phyloP scores from a whole-genome alignment of 2,329 filamentous ascomycete genomes.

The Hypoxylon sp. region DNA sequence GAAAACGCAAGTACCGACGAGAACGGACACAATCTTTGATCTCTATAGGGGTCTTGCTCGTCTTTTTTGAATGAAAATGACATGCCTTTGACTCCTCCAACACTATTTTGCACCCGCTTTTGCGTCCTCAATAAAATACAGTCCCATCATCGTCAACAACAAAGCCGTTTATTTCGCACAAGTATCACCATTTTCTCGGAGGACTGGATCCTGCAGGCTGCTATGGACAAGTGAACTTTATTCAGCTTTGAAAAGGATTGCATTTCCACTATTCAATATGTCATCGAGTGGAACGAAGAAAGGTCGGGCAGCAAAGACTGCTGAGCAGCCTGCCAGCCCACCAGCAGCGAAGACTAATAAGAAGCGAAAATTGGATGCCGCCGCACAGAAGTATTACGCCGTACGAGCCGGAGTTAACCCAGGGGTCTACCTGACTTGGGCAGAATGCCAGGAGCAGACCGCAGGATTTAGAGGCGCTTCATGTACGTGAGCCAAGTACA shows the following conservation, averaged over 20 bases:
- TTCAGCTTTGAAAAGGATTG: slow-evolving; percentile 27
- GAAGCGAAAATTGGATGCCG: slow-evolving; percentile 65
- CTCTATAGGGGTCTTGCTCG: slow-evolving; percentile 25
- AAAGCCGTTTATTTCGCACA: slow-evolving; percentile 50
- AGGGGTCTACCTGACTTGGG: slow-evolving; percentile 74
- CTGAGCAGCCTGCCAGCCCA: slow-evolving; percentile 32
- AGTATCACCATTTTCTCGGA: slow-evolving; percentile 42
- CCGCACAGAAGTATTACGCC: slow-evolving; percentile 72
- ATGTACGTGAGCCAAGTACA: slow-evolving; percentile 68
- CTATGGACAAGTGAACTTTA: slow-evolving; percentile 47
- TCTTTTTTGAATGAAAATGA: slow-evolving; percentile 47
- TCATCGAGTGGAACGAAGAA: slow-evolving; percentile 45
- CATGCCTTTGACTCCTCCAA: slow-evolving; percentile 49
- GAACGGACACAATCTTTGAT: slow-evolving; percentile 51
- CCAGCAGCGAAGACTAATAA: slow-evolving; percentile 52
- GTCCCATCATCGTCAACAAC: slow-evolving; percentile 36
- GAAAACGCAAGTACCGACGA: slow-evolving; percentile 42
- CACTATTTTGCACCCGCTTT: slow-evolving; percentile 42
- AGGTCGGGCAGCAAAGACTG: slow-evolving; percentile 30
- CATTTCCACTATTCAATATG: slow-evolving; percentile 46
- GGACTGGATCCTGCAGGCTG: slow-evolving; percentile 37
- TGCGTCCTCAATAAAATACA: slow-evolving; percentile 30
- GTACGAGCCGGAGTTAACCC: slow-evolving; percentile 70
- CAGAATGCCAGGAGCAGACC: slow-evolving; percentile 73
- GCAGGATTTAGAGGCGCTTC: slow-evolving; percentile 74